Evolutionary conservation across 148 eudicot species (phyloP).

Genomic region (Vaccinium macrocarpon): DNA sequence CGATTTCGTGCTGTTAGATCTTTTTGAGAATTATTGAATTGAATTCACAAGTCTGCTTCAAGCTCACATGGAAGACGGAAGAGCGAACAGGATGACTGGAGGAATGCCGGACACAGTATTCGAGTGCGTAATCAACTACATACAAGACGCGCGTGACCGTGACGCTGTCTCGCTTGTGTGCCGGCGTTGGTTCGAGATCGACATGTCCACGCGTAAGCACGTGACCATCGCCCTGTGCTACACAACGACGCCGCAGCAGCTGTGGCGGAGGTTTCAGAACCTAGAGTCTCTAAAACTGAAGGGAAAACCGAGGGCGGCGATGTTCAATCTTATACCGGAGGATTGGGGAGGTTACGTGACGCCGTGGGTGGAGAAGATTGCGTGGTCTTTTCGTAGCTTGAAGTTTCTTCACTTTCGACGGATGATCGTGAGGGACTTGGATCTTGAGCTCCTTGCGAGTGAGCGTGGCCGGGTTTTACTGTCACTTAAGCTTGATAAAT

Average conservation of each 20-base stretch:
- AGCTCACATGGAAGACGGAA: constrained; percentile 26
- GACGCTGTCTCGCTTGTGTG: constrained; percentile 64
- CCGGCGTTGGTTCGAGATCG: constrained; percentile 61
- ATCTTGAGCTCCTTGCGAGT: constrained; percentile 55
- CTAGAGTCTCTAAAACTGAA: constrained; percentile 72
- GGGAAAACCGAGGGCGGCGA: constrained; percentile 93
- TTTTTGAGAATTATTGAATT: background rate
- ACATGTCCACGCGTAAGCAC: constrained; percentile 55
- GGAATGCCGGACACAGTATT: constrained; percentile 56
- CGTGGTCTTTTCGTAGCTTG: constrained; percentile 34
- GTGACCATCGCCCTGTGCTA: constrained; percentile 84
- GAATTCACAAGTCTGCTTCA: background rate
- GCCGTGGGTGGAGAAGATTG: constrained; percentile 64
- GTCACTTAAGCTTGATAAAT: constrained; percentile 69
- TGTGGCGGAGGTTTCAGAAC: constrained; percentile 57
- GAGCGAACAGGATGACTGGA: background rate
- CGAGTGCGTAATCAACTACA: constrained; percentile 57
- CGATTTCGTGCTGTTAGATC: background rate
- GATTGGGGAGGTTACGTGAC: constrained; percentile 95
- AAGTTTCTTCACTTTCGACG: constrained; percentile 70
- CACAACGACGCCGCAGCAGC: constrained; percentile 60
- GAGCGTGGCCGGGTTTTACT: constrained; percentile 39
- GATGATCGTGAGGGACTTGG: constrained; percentile 79
- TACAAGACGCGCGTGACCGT: constrained; percentile 61
- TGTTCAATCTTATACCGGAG: constrained; percentile 87